Evolutionary conservation across 805 yeast genomes (phyloP), one percentile per base, ranked within the genome.

Genomic region (Blastobotrys mokoenaii): DNA sequence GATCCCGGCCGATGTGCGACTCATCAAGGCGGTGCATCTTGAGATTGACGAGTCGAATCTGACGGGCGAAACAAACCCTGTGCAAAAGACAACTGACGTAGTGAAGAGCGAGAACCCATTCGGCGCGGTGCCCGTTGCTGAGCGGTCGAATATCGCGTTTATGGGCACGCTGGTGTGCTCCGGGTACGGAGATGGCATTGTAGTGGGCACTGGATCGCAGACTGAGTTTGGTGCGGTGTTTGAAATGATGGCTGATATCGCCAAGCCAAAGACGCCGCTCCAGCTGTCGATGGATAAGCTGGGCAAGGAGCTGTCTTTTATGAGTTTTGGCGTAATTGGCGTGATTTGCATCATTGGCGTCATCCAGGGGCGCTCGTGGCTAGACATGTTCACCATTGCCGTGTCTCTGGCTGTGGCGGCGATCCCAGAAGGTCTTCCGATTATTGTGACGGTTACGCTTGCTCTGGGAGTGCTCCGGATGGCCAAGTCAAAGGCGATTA

Each of bases 381-480:
- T 93, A 47, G 97, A 93, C 51, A 93, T 94, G 97, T 90, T 93
- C 67, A 96, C 90, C 64, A 88, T 93, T 47, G 86, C 96, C 1
- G 99, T 93, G 8, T 88, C 97, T 1, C 72, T 93, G 51, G 99
- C 98, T 2, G 99, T 93, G 15, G 99, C 99, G 42, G 98, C 98
- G 2, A 93, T 93, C 56, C 99, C 99, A 3, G 99, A 93, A 66
- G 99, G 99, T 45, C 74, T 93, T 54, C 98, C 99, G 0, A 93
- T 93, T 57, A 93, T 93, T 62, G 98, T 93, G 35, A 90, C 99
- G 4, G 98, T 93, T 8, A 93, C 98, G 0, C 71, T 93, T 51
- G 99, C 98, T 0, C 71, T 93, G 17, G 98, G 98, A 41, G 98
- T 93, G 38, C 71, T 93, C 54, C 75, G 97, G 67, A 93, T 93